These are phyloP conservation scores for Populus simonii DNA, from an alignment of 345 rosid genomes.

Conservation along the genomic window DNA sequence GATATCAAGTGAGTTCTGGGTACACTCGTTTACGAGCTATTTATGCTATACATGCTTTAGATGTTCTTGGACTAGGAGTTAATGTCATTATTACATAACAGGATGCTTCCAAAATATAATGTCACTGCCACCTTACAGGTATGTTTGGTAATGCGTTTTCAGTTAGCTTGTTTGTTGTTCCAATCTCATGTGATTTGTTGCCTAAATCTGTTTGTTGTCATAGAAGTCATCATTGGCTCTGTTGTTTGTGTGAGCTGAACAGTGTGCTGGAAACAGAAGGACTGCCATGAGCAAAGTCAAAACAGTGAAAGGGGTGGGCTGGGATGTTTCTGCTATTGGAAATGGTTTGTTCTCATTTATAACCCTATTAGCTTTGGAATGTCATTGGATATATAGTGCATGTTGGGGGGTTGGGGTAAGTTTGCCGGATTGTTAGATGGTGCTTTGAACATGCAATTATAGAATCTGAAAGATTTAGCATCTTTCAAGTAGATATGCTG, in stretches of 20 bases:
- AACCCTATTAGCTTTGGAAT: neutral
- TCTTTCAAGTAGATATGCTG: neutral
- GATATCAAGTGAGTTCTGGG: conserved; percentile 59
- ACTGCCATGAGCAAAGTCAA: conserved; percentile 90
- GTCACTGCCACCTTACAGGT: conserved; percentile 89
- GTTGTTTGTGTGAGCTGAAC: conserved; percentile 16
- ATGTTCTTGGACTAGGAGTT: neutral
- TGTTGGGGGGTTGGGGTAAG: neutral
- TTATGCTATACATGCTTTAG: neutral
- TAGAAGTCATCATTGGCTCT: neutral
- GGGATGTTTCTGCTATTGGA: conserved; percentile 92
- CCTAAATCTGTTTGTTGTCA: neutral
- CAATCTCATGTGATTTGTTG: neutral
- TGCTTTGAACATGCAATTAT: too few species aligned
- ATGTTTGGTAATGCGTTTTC: neutral
- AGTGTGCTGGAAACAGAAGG: conserved; percentile 99
- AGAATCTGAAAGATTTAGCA: neutral
- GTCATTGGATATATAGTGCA: neutral
- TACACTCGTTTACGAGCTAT: neutral
- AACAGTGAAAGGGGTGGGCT: conserved; percentile 90
- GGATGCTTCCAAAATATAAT: conserved; percentile 73
- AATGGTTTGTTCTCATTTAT: conserved; percentile 52
- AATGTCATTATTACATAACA: conserved; percentile 27
- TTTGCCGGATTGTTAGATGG: neutral
- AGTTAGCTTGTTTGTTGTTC: neutral